A percentile compares a stretch with the other conserved stretches of the same genome.
Conservation (phyloP, 2,329 filamentous ascomycete species). For the Arachnopeziza araneosa region DNA sequence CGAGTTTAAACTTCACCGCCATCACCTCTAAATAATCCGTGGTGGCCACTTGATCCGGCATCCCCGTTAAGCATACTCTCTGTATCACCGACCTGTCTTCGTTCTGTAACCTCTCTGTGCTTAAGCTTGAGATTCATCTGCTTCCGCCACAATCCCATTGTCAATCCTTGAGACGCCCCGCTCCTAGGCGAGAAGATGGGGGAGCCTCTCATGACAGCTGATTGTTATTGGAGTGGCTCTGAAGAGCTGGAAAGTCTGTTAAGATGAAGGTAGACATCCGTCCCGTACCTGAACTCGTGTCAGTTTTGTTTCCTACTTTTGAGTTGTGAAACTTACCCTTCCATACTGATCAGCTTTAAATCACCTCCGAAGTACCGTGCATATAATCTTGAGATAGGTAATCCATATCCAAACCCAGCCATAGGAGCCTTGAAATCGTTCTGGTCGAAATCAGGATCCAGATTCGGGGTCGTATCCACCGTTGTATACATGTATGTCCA, state of each 20-base stretch:
- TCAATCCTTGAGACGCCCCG: slow-evolving; percentile 57
- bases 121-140: slow-evolving; percentile 61
- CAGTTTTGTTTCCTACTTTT: background rate
- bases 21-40: slow-evolving; percentile 30
- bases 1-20: slow-evolving; percentile 28
- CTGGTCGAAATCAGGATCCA: slow-evolving; percentile 98
- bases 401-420: slow-evolving; percentile 97
- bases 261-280: slow-evolving; percentile 95
- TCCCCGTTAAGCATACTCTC: slow-evolving; percentile 64
- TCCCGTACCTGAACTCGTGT: slow-evolving; percentile 69
- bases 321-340: slow-evolving; percentile 63
- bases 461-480: slow-evolving; percentile 87
- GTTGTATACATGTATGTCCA: slow-evolving; percentile 99
- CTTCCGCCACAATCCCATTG: slow-evolving; percentile 44
- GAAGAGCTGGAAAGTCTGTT: slow-evolving; percentile 94
- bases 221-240: slow-evolving; percentile 88
- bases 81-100: slow-evolving; percentile 85
- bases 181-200: background rate
- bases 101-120: slow-evolving; percentile 69
- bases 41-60: slow-evolving; percentile 20
- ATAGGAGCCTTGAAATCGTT: slow-evolving; percentile 99
- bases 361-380: slow-evolving; percentile 97
- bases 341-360: slow-evolving; percentile 97
- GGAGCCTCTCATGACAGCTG: slow-evolving; percentile 66
- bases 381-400: slow-evolving; percentile 91